Conservation (phyloP, 768 basidiomycete species). For the Tulasnella sp. region DNA sequence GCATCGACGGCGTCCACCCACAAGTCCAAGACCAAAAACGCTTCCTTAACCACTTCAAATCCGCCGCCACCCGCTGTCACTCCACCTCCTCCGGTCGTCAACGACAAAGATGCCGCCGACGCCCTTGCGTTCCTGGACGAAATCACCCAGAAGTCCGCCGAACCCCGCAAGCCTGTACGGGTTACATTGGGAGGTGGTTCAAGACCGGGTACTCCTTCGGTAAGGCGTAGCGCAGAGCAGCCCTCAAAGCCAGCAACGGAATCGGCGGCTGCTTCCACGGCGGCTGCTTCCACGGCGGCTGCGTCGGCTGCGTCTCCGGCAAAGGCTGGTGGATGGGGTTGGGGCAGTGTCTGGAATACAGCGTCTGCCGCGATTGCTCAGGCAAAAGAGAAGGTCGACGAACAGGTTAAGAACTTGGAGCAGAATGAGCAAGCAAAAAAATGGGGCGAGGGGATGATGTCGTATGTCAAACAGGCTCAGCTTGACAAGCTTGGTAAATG, state of each 20-base stretch:
- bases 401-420: constrained; percentile 71
- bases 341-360: constrained; percentile 62
- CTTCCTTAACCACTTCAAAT: constrained; percentile 18
- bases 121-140: constrained; percentile 91
- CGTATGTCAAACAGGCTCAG: constrained; percentile 81
- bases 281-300: constrained; percentile 17
- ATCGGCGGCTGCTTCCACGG: too few species aligned
- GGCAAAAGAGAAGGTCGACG: constrained; percentile 79
- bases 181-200: constrained; percentile 48
- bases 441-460: constrained; percentile 75
- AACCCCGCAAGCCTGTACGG: constrained; percentile 47
- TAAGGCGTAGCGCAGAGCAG: not conserved
- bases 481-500: constrained; percentile 76
- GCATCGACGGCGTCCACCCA: constrained; percentile 22
- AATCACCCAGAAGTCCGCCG: constrained; percentile 83
- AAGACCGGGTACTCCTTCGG: not conserved
- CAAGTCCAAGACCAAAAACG: constrained; percentile 16
- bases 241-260: constrained; percentile 1
- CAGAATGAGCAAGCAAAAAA: constrained; percentile 73
- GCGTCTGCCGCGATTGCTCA: constrained; percentile 85
- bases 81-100: constrained; percentile 15
- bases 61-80: constrained; percentile 16
- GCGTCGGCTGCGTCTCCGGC: constrained; percentile 18
- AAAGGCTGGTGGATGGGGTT: constrained; percentile 61
- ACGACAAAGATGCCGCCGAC: constrained; percentile 61